Percentiles rank a stretch among this genome's conserved stretches.
Conservation (phyloP, 495 filamentous ascomycete genomes). For the Cercophora newfieldiana region DNA sequence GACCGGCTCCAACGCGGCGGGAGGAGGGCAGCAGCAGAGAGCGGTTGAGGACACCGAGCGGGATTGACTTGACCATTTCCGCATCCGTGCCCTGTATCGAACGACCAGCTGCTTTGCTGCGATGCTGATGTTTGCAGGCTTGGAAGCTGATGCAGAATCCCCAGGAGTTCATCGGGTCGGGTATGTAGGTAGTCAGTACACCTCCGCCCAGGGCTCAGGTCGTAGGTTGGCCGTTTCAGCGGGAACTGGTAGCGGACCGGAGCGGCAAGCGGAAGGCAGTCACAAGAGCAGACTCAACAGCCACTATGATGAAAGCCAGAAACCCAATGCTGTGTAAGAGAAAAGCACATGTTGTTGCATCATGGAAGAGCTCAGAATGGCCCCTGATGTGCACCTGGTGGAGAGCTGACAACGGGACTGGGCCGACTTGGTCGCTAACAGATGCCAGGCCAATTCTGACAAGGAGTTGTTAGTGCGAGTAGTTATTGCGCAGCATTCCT, state of each 20-base stretch:
- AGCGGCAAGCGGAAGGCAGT: constrained; percentile 1
- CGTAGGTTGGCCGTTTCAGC: background rate
- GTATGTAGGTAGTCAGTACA: too few relatives aligned
- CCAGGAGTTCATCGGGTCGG: background rate
- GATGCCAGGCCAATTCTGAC: background rate
- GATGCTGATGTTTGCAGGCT: too few relatives aligned
- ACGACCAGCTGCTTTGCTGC: too few relatives aligned
- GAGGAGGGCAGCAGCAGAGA: background rate
- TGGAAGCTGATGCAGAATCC: background rate
- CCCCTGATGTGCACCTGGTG: background rate
- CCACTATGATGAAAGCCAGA: background rate
- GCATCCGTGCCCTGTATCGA: background rate
- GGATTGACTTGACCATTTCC: background rate
- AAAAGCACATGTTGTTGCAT: background rate
- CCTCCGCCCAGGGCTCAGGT: too few relatives aligned
- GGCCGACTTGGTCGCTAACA: background rate
- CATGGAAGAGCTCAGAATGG: background rate
- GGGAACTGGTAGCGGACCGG: background rate
- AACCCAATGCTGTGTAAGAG: background rate
- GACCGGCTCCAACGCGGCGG: background rate
- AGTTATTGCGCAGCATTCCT: constrained; percentile 1
- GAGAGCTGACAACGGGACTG: background rate
- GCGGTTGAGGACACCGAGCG: background rate
- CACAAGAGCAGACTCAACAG: constrained; percentile 8
- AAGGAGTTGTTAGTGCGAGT: constrained; percentile 1